Percentiles rank a stretch among this genome's conserved stretches.
Evolutionary conservation across 2,329 filamentous ascomycete species (phyloP).

Genomic region (Fusarium duplospermum): DNA sequence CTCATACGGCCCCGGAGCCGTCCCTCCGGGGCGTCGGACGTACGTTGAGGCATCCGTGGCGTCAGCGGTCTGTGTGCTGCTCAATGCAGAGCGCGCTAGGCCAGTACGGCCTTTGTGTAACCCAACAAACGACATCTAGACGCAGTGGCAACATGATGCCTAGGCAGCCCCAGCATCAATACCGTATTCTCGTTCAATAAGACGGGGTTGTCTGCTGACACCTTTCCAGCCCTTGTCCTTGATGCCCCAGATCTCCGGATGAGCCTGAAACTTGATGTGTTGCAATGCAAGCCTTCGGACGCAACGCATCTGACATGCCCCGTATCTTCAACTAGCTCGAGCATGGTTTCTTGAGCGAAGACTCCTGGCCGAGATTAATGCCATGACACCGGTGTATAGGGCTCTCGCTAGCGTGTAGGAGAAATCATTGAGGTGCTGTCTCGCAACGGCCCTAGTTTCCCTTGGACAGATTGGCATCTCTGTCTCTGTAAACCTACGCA

Average conservation of each 20-base stretch:
- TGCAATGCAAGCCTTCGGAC: background rate
- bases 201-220: background rate
- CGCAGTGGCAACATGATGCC: conserved; percentile 3
- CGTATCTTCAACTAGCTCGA: background rate
- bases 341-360: background rate
- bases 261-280: background rate
- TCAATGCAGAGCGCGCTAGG: conserved; percentile 10
- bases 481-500: background rate
- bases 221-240: background rate
- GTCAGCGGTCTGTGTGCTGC: conserved; percentile 16
- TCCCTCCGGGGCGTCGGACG: conserved; percentile 3
- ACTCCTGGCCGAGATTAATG: background rate
- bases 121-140: conserved; percentile 6
- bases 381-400: background rate
- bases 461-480: background rate
- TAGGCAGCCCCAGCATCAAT: conserved; percentile 7
- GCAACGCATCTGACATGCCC: conserved; percentile 1
- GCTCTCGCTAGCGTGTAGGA: background rate
- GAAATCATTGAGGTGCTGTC: background rate
- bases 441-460: background rate
- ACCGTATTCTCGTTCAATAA: background rate
- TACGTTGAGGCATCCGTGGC: conserved; percentile 5
- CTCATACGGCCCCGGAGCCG: background rate
- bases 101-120: conserved; percentile 7
- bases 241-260: background rate